These are phyloP conservation scores for Mycena venus DNA, from an alignment of 768 basidiomycete genomes.

Conservation along the genomic window DNA sequence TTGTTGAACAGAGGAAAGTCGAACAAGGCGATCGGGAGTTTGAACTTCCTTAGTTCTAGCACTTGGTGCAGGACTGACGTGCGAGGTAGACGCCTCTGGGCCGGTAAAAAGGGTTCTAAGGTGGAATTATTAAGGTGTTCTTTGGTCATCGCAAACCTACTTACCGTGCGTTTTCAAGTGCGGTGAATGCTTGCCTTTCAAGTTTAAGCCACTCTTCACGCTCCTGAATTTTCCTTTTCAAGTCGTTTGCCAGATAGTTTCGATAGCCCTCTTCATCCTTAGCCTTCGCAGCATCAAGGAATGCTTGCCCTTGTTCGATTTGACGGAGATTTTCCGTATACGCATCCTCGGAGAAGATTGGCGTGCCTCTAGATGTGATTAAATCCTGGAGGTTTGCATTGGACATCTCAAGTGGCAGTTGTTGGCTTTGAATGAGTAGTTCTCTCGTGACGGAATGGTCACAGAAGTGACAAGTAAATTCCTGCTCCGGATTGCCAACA, in stretches of 20 bases:
- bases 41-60: conserved; percentile 28
- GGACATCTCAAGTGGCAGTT: too few relatives aligned
- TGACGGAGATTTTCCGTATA: conserved; percentile 46
- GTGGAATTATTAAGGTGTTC: conserved; percentile 8
- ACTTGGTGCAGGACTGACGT: conserved; percentile 1
- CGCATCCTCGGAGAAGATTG: too few relatives aligned
- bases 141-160: background rate
- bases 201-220: conserved; percentile 49
- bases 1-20: background rate
- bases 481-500: too few relatives aligned
- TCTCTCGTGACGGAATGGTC: too few relatives aligned
- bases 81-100: background rate
- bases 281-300: conserved; percentile 47
- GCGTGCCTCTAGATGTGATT: too few relatives aligned
- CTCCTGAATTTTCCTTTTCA: conserved; percentile 52
- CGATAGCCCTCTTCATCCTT: conserved; percentile 58
- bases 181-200: background rate
- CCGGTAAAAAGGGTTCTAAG: conserved; percentile 4
- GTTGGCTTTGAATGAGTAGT: too few relatives aligned
- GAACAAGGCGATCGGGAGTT: background rate
- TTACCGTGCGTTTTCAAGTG: background rate
- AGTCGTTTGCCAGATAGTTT: conserved; percentile 48
- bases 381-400: too few relatives aligned
- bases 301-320: conserved; percentile 48
- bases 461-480: too few relatives aligned